Evolutionary conservation across 1,139 yeast genomes (phyloP), one percentile per base, ranked within the genome.

Genomic region (Suhomyces atakaporum): DNA sequence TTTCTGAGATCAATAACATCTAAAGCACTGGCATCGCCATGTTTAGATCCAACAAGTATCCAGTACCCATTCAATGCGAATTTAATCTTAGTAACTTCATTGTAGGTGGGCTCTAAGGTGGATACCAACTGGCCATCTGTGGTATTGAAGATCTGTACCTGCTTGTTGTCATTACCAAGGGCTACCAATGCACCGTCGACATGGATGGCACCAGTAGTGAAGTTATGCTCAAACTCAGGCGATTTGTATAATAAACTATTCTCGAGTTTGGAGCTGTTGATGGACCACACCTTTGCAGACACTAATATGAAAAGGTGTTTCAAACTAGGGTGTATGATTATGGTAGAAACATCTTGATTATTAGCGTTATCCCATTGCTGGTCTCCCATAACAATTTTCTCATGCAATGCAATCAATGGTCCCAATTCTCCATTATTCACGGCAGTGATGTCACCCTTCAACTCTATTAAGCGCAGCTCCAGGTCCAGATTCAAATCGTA

Each of bases 31-130:
- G 41, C 38, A 4, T 43, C 47, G 12, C 44, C 51, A 1, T 45
- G 42, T 2, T 39, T 26, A 16, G 57, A 46, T 7, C 50, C 46
- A 10, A 53, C 56, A 22, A 54, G 64, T 36, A 84, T 58, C 84
- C 88, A 82, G 57, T 81, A 83, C 4, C 94, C 94, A 52, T 84
- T 84, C 18, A 73, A 64, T 7, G 84, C 82, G 62, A 84, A 84
- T 31, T 58, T 53, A 2, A 84, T 50, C 14, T 64, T 58, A 5
- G 58, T 48, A 5, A 79, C 66, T 2, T 41, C 36, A 0, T 56
- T 49, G 20, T 55, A 49, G 7, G 48, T 51, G 3, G 61, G 46
- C 3, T 48, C 44, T n/a, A 77, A 51, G 1, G 64, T 60, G 0
- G 78, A 67, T 2, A 66, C 75, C 16, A 60, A 42, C 11, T 56